A percentile compares a stretch with the other conserved stretches of the same genome.
These are phyloP conservation scores for Sporothrix euskadiensis DNA, from an alignment of 2,329 filamentous ascomycete genomes.

Conservation along the genomic window DNA sequence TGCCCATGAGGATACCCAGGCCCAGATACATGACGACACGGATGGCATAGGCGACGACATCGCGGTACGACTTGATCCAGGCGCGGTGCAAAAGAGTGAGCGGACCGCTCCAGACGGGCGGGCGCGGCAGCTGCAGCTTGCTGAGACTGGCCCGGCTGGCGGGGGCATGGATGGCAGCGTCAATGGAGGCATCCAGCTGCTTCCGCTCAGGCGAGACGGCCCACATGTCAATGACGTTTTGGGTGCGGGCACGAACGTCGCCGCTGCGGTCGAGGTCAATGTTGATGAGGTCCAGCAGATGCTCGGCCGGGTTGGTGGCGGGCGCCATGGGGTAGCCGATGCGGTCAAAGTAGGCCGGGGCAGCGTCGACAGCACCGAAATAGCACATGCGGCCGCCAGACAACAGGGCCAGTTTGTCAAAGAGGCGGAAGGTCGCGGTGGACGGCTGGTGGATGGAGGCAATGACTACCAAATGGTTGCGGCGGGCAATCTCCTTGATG, in stretches of 20 bases:
- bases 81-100: slow-evolving; percentile 71
- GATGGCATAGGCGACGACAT: slow-evolving; percentile 81
- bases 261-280: slow-evolving; percentile 66
- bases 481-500: slow-evolving; percentile 67
- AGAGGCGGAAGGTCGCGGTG: slow-evolving; percentile 90
- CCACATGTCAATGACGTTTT: slow-evolving; percentile 50
- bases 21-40: slow-evolving; percentile 68
- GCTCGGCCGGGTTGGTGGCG: slow-evolving; percentile 78
- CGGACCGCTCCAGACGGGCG: slow-evolving; percentile 53
- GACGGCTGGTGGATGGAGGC: slow-evolving; percentile 98
- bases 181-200: slow-evolving; percentile 29
- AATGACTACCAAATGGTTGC: slow-evolving; percentile 80
- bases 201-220: slow-evolving; percentile 1
- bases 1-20: slow-evolving; percentile 83
- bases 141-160: slow-evolving; percentile 35
- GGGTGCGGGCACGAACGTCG: slow-evolving; percentile 49
- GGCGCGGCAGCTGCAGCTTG: slow-evolving; percentile 38
- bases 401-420: slow-evolving; percentile 77
- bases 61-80: slow-evolving; percentile 81
- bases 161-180: slow-evolving; percentile 27
- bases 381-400: slow-evolving; percentile 78
- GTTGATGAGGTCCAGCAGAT: slow-evolving; percentile 76
- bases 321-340: slow-evolving; percentile 65
- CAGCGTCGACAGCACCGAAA: slow-evolving; percentile 73
- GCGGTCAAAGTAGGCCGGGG: slow-evolving; percentile 72